Base-by-base conservation (phyloP, 2,329 filamentous ascomycete genomes). In the Clonostachys byssicola region DNA sequence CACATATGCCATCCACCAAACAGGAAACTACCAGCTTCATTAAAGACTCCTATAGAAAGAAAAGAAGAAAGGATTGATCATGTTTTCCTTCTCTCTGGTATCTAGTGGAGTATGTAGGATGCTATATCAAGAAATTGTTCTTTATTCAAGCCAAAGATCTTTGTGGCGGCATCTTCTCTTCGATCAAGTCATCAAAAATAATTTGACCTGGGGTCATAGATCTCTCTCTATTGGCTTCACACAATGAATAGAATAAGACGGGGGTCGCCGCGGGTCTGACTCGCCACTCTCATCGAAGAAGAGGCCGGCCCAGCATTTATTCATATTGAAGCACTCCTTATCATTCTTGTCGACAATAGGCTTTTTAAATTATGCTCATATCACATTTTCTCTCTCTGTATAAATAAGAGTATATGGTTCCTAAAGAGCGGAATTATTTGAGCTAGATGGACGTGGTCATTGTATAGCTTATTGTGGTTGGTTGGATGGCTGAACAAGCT, bases 81-180 rank as follows among this genome's bases (percentile, higher is more conserved):
- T 4, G 52, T 56, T 47, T 52, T 56, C 41, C 50, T 55, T 43
- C 55, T 54, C 23, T 58, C 58, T 4, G 51, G 53, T 41, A 58
- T 36, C 57, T 54, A 59, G 33, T 55, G 52, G 12, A 60, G 52
- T 54, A 61, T 58, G n/a, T 43, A 30, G 5, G 38, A 42, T 46
- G 54, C 53, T 47, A 58, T 47, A 39, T 58, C 52, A 6, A 56
- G 44, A 49, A 56, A 58, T 20, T 18, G 6, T 12, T 53, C 12
- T 33, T 58, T 58, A 12, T 56, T 56, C 5, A 55, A 39, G 2
- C 48, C 49, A 9, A 1, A 6, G 9, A 57, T n/a, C 38, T 53
- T 35, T n/a, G 56, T 58, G 30, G 52, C 48, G n/a, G 43, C 55
- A 36, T 51, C 46, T 14, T 36, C 43, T 20, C 57, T 40, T 6